Percentiles rank a stretch among this genome's conserved stretches.
Evolutionary conservation across 2,329 filamentous ascomycete species (phyloP).

Genomic region (Purpureocillium takamizusanense): DNA sequence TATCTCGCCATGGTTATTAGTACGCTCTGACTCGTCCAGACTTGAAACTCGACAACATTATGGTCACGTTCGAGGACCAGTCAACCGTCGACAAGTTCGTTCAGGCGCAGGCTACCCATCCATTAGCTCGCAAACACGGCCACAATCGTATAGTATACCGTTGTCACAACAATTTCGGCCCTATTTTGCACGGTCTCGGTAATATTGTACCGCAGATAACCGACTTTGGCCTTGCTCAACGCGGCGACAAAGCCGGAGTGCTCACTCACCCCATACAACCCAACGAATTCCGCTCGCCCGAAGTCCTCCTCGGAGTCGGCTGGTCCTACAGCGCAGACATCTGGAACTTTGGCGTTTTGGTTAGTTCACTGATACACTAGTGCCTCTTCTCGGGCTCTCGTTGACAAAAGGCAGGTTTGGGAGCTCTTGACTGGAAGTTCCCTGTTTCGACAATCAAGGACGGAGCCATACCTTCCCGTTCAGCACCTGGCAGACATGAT

Average conservation of each 20-base stretch:
- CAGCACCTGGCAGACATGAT: constrained; percentile 16
- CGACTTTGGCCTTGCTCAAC: constrained; percentile 2
- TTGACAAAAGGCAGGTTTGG: constrained; percentile 11
- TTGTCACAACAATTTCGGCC: constrained; percentile 10
- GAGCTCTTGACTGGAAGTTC: constrained; percentile 13
- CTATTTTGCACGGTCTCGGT: not conserved
- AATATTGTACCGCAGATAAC: constrained; percentile 4
- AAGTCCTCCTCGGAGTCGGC: constrained; percentile 11
- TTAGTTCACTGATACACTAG: constrained; percentile 1
- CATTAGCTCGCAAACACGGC: constrained; percentile 7
- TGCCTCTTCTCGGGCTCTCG: not conserved
- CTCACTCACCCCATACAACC: constrained; percentile 12
- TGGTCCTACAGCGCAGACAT: constrained; percentile 14
- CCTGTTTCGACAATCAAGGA: constrained; percentile 10
- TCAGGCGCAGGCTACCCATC: constrained; percentile 5
- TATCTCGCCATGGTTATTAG: not conserved
- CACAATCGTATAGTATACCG: constrained; percentile 7
- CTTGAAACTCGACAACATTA: constrained; percentile 14
- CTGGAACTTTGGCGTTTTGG: constrained; percentile 12
- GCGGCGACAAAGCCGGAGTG: not conserved
- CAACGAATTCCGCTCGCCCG: constrained; percentile 12
- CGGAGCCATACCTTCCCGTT: constrained; percentile 10
- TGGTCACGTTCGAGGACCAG: constrained; percentile 13
- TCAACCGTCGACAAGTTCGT: constrained; percentile 11
- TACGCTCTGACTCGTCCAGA: constrained; percentile 5